Percentiles rank a stretch among this genome's conserved stretches.
Evolutionary conservation across 2,329 filamentous ascomycete species (phyloP).

Genomic region (Thielaviopsis euricoi): DNA sequence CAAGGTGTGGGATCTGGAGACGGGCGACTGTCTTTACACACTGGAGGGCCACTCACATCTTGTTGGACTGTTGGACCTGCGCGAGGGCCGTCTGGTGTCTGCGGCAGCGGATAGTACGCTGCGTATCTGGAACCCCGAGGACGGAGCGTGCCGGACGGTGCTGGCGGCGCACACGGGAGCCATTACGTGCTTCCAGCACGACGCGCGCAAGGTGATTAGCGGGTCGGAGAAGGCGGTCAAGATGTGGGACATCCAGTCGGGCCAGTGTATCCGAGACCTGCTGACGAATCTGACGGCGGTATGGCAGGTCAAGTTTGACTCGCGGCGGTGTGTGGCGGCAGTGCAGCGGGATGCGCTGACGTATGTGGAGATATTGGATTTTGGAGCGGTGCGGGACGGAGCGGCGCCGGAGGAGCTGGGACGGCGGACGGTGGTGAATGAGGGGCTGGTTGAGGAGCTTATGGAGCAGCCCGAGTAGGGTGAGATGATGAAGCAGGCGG

Average conservation of each 20-base stretch:
- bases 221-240: slow-evolving; percentile 92
- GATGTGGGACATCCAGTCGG: slow-evolving; percentile 93
- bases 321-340: slow-evolving; percentile 84
- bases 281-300: slow-evolving; percentile 90
- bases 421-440: slow-evolving; percentile 54
- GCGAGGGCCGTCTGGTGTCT: slow-evolving; percentile 78
- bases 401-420: slow-evolving; percentile 62
- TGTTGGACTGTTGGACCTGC: slow-evolving; percentile 79
- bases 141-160: slow-evolving; percentile 74
- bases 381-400: slow-evolving; percentile 83
- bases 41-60: slow-evolving; percentile 86
- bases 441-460: slow-evolving; percentile 34
- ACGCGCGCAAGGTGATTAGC: slow-evolving; percentile 89
- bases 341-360: slow-evolving; percentile 86
- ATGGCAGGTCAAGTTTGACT: slow-evolving; percentile 98
- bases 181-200: slow-evolving; percentile 97
- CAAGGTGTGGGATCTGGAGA: slow-evolving; percentile 91
- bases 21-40: slow-evolving; percentile 69
- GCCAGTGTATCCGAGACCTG: slow-evolving; percentile 82
- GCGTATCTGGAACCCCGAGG: slow-evolving; percentile 92
- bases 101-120: slow-evolving; percentile 91
- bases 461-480: slow-evolving; percentile 27
- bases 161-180: slow-evolving; percentile 89
- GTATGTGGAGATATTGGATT: slow-evolving; percentile 97
- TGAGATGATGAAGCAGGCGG: not conserved